These are phyloP conservation scores for Xanthoceras sorbifolium DNA, from an alignment of 345 rosid species.

Conservation along the genomic window DNA sequence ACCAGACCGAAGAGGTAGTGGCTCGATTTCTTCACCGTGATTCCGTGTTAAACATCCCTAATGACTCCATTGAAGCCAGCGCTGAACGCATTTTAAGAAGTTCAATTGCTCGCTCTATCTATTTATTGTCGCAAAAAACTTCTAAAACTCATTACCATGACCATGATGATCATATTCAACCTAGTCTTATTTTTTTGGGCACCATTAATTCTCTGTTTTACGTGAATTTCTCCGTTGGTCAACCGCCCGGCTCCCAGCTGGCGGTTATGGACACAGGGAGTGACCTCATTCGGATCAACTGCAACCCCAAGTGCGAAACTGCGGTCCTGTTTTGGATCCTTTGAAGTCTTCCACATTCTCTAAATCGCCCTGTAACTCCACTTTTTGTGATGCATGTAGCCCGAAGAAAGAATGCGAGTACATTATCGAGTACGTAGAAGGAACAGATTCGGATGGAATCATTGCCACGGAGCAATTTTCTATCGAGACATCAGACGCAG, in stretches of 20 bases:
- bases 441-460: slow-evolving; percentile 19
- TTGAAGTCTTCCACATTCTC: slow-evolving; percentile 31
- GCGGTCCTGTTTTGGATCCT: slow-evolving; percentile 6
- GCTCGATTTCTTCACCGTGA: slow-evolving; percentile 31
- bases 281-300: slow-evolving; percentile 40
- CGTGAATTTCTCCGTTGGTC: slow-evolving; percentile 38
- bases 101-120: slow-evolving; percentile 28
- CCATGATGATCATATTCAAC: neutral
- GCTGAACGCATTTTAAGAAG: slow-evolving; percentile 1
- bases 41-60: slow-evolving; percentile 22
- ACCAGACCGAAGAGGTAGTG: neutral
- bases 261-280: slow-evolving; percentile 47
- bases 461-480: slow-evolving; percentile 30
- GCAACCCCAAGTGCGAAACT: slow-evolving; percentile 29
- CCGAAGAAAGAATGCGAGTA: slow-evolving; percentile 19
- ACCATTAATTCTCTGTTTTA: slow-evolving; percentile 4
- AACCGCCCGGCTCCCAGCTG: slow-evolving; percentile 38
- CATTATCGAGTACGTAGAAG: slow-evolving; percentile 18
- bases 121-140: slow-evolving; percentile 8
- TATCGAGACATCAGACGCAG: slow-evolving; percentile 31
- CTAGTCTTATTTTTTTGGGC: slow-evolving; percentile 7
- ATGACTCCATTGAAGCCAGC: neutral
- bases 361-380: slow-evolving; percentile 17
- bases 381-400: slow-evolving; percentile 22
- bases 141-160: neutral